Percentiles rank a stretch among this genome's conserved stretches.
These are phyloP conservation scores for Lathyrus sativus DNA, from an alignment of 306 rosid genomes.

Conservation along the genomic window DNA sequence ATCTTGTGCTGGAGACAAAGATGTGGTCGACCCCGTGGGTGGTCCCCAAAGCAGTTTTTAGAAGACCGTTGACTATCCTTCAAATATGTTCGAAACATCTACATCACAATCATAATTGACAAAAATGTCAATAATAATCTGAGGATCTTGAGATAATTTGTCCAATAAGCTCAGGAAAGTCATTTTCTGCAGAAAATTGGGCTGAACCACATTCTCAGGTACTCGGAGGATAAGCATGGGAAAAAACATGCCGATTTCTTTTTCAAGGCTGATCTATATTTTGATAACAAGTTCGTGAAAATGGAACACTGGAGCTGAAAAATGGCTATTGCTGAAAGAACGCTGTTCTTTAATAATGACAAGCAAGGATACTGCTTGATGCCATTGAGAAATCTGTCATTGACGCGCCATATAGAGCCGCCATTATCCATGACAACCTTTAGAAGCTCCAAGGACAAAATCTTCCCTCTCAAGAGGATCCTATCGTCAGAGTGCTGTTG, in stretches of 20 bases:
- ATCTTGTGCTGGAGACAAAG: constrained; percentile 92
- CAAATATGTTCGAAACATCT: constrained; percentile 95
- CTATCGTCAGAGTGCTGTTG: constrained; percentile 91
- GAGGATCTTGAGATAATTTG: constrained; percentile 86
- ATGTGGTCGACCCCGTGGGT: constrained; percentile 86
- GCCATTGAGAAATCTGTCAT: constrained; percentile 90
- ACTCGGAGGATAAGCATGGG: constrained; percentile 97
- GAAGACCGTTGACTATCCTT: constrained; percentile 99
- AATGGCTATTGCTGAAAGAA: constrained; percentile 90
- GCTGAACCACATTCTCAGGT: constrained; percentile 97
- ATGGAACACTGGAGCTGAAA: constrained; percentile 97
- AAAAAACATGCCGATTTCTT: constrained; percentile 95
- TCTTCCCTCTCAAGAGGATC: constrained; percentile 89
- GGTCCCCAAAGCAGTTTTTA: constrained; percentile 99
- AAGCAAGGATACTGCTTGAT: constrained; percentile 94
- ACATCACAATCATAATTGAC: constrained; percentile 99
- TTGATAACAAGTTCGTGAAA: constrained; percentile 77
- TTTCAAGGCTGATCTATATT: constrained; percentile 90
- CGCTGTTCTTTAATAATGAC: constrained; percentile 93
- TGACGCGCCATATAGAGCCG: constrained; percentile 72
- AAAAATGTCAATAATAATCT: constrained; percentile 85
- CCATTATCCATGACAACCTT: constrained; percentile 90
- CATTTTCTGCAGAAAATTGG: constrained; percentile 98
- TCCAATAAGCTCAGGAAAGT: constrained; percentile 89
- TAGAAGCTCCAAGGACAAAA: constrained; percentile 93